A percentile compares a stretch with the other conserved stretches of the same genome.
These are phyloP conservation scores for Graphium sp. DNA, from an alignment of 2,329 filamentous ascomycete species.

Conservation along the genomic window DNA sequence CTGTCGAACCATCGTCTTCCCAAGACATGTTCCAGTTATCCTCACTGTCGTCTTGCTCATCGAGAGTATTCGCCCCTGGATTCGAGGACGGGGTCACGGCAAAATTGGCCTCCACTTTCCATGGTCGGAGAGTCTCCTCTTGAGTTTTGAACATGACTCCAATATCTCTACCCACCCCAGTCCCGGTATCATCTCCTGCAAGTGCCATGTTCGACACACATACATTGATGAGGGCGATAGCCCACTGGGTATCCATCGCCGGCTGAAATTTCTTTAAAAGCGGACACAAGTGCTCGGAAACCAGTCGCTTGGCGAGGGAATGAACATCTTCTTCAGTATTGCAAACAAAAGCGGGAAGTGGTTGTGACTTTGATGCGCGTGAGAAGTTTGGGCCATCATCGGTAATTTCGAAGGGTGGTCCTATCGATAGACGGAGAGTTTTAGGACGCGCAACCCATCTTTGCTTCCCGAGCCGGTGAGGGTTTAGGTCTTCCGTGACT, in stretches of 20 bases:
- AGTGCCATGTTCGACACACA: conserved; percentile 73
- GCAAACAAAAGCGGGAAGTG: conserved; percentile 61
- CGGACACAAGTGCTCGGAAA: conserved; percentile 48
- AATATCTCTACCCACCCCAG: conserved; percentile 57
- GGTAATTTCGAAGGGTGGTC: conserved; percentile 31
- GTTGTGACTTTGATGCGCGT: conserved; percentile 59
- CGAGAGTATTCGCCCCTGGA: conserved; percentile 9
- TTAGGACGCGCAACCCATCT: conserved; percentile 67
- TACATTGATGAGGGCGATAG: conserved; percentile 70
- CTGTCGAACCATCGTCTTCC: conserved; percentile 12
- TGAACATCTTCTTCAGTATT: conserved; percentile 39
- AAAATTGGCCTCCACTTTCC: conserved; percentile 25
- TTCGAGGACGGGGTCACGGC: too few species aligned
- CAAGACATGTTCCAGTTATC: conserved; percentile 7
- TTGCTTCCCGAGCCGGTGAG: conserved; percentile 14
- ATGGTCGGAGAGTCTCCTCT: conserved; percentile 50
- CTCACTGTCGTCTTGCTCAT: conserved; percentile 14
- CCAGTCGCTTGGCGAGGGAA: conserved; percentile 47
- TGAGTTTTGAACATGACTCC: conserved; percentile 67
- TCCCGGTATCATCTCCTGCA: conserved; percentile 28
- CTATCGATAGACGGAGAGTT: conserved; percentile 66
- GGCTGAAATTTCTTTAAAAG: conserved; percentile 63
- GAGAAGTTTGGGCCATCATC: conserved; percentile 41
- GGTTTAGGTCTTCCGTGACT: conserved; percentile 22
- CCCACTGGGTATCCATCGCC: conserved; percentile 50